Evolutionary conservation across 2,329 filamentous ascomycete species (phyloP), one percentile per base, ranked within the genome.

Genomic region (Colletotrichum destructivum): DNA sequence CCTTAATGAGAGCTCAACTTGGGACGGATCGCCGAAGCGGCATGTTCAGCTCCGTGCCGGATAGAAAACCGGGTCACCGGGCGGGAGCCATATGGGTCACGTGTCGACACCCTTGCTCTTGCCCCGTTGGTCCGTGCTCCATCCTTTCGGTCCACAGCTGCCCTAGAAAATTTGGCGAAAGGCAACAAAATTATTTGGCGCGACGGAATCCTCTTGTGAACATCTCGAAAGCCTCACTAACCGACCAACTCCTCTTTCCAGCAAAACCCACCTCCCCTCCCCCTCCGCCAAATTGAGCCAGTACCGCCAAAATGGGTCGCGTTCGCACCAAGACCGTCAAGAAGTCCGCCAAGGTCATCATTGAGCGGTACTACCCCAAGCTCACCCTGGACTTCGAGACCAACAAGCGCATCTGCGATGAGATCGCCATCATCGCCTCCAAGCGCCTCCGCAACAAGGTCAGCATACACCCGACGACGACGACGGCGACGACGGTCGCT

Each of bases 401-500:
- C 91, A 98, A 98, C 93, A 98, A 98, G 94, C 91, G 95, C 82
- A 97, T 98, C 83, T 98, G 96, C 90, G 96, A 98, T 95, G 96
- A 99, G 89, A 96, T 99, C 81, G 96, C 96, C 83, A 97, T 99
- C 87, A 99, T 99, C 84, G 94, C 96, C 80, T 97, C 93, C 81
- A 99, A 99, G 94, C 93, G 97, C 84, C 93, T 99, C 82, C 93
- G 96, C 89, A 99, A 99, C 93, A 99, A 99, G 94, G 94, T 97
- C 79, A 82, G 84, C 75, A 79, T 21, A 47, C 18, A 46, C 4
- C 21, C 26, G 26, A 2, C 3, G 46, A 18, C 1, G 15, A 38
- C 40, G 21, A 40, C 15, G 23, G 21, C 21, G 21, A 15, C 35
- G 35, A 38, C 9, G 35, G 35, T 38, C 9, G 35, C 35, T 38